Percentiles rank a stretch among this genome's conserved stretches.
Conservation (phyloP, 108 stramenopile species). For the Schizochytrium sp. region DNA sequence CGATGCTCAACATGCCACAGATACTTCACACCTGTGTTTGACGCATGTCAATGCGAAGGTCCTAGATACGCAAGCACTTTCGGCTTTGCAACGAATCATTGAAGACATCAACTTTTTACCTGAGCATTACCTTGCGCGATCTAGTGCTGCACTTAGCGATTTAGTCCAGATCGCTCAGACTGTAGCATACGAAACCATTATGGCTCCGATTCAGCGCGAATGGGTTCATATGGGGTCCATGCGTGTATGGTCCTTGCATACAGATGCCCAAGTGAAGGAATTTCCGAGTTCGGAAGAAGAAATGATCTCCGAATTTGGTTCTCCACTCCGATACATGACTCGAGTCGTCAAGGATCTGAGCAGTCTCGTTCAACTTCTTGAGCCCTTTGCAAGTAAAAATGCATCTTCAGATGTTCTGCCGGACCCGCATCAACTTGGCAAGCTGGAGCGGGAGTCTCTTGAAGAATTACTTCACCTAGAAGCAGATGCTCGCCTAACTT, state of each 20-base stretch:
- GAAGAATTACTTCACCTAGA: slow-evolving; percentile 12
- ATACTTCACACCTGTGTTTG: too few relatives aligned
- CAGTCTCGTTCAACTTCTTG: slow-evolving; percentile 50
- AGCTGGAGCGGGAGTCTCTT: background rate
- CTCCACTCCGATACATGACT: slow-evolving; percentile 33
- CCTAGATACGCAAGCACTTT: background rate
- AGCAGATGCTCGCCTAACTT: background rate
- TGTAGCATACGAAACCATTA: slow-evolving; percentile 10
- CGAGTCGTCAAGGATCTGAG: slow-evolving; percentile 31
- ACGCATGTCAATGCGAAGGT: too few relatives aligned
- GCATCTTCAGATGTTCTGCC: background rate
- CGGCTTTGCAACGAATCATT: background rate
- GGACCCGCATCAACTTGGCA: background rate
- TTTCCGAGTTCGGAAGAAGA: slow-evolving; percentile 10
- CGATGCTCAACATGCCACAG: too few relatives aligned
- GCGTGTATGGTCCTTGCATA: background rate
- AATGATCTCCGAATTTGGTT: slow-evolving; percentile 43
- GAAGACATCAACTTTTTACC: background rate
- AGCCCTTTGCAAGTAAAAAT: background rate
- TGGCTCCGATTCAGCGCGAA: slow-evolving; percentile 14
- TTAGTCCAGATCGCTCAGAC: slow-evolving; percentile 6
- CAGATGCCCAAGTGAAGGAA: background rate
- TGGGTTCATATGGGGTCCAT: background rate
- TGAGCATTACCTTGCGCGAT: background rate
- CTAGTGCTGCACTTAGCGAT: background rate